These are phyloP conservation scores for Tylopilus sp. DNA, from an alignment of 768 basidiomycete species.

Conservation along the genomic window DNA sequence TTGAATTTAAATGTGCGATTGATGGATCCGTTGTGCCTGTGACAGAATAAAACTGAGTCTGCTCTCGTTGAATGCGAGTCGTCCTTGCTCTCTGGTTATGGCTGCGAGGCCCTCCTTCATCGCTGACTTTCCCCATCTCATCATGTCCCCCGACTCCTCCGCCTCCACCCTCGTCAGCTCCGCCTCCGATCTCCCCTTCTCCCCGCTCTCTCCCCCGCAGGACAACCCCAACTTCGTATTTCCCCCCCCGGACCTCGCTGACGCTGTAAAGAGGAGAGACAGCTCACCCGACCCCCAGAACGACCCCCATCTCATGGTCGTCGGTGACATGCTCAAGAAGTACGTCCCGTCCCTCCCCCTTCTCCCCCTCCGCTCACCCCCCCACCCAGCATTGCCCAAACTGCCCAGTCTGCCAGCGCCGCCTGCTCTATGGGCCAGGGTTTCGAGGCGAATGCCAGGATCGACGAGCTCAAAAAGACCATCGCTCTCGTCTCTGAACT, in stretches of 20 bases:
- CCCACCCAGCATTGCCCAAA: conserved; percentile 52
- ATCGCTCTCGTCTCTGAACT: conserved; percentile 53
- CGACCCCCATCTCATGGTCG: conserved; percentile 47
- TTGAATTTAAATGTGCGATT: conserved; percentile 23
- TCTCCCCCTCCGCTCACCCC: conserved; percentile 11
- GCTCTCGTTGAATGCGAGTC: conserved; percentile 24
- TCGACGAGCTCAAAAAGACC: conserved; percentile 54
- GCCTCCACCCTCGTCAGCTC: conserved; percentile 19
- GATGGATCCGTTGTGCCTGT: conserved; percentile 30
- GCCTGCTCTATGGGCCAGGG: conserved; percentile 47
- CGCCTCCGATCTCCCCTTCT: conserved; percentile 25
- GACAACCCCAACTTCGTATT: conserved; percentile 24
- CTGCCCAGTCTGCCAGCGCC: conserved; percentile 53
- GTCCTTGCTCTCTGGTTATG: background rate
- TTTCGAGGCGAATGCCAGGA: conserved; percentile 45
- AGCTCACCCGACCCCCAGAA: conserved; percentile 32
- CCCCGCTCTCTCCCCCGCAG: conserved; percentile 12
- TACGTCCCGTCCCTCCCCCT: conserved; percentile 29
- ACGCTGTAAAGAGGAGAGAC: conserved; percentile 14
- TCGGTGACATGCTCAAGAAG: conserved; percentile 53
- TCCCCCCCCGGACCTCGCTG: conserved; percentile 22
- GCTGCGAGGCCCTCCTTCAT: conserved; percentile 15
- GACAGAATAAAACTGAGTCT: conserved; percentile 32
- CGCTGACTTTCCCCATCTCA: conserved; percentile 36
- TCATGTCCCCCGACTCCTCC: conserved; percentile 16